These are phyloP conservation scores for Quercus agrifolia DNA, from an alignment of 306 rosid genomes.

Conservation along the genomic window DNA sequence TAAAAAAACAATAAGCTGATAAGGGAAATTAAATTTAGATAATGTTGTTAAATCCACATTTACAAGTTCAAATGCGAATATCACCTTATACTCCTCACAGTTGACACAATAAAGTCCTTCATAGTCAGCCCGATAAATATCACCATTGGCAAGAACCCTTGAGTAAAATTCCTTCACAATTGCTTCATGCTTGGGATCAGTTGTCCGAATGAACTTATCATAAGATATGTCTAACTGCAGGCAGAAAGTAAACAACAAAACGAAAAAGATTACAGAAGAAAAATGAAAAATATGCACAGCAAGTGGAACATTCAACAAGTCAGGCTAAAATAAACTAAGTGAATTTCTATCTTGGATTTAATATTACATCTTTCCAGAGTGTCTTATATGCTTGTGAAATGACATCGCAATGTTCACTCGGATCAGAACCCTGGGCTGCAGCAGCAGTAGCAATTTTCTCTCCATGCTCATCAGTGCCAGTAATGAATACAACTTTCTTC, in stretches of 20 bases:
- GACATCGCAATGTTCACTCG: conserved; percentile 76
- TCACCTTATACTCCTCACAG: conserved; percentile 95
- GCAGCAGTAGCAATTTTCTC: conserved; percentile 96
- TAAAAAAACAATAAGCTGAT: not conserved
- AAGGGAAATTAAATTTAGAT: not conserved
- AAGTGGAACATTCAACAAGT: not conserved
- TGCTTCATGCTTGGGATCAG: conserved; percentile 82
- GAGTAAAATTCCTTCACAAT: conserved; percentile 92
- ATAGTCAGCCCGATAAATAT: conserved; percentile 89
- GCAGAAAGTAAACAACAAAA: not conserved
- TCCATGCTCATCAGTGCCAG: conserved; percentile 97
- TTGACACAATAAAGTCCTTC: conserved; percentile 95
- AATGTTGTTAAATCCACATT: not conserved
- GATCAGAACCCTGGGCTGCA: conserved; percentile 60
- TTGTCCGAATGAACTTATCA: conserved; percentile 91
- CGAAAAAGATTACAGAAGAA: not conserved
- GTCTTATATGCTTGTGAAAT: conserved; percentile 68
- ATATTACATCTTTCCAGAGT: conserved; percentile 74
- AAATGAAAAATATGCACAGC: not conserved
- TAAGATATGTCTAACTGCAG: conserved; percentile 80
- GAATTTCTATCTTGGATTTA: conserved; percentile 8
- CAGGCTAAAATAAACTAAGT: not conserved
- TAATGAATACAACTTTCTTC: conserved; percentile 74
- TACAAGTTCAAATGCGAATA: conserved; percentile 16
- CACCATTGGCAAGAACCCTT: conserved; percentile 82